Conservation (phyloP, 73 alveolate genomes). For the Paramecium biaurelia region DNA sequence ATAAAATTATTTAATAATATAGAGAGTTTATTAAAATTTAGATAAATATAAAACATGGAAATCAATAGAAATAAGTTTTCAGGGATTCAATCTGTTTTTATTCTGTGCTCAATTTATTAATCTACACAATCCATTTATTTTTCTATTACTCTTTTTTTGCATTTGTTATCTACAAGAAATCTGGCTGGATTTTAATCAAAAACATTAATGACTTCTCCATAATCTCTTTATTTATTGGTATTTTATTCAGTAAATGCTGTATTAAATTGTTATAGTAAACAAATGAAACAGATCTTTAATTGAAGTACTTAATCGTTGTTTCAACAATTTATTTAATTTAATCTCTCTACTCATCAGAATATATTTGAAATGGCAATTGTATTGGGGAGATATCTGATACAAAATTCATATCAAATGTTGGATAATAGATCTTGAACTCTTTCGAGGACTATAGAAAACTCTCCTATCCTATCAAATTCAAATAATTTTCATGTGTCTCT, state of each 20-base stretch:
- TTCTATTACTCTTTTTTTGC: not conserved
- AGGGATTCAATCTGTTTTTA: not conserved
- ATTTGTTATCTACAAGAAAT: not conserved
- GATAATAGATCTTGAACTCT: not conserved
- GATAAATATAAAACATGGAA: not conserved
- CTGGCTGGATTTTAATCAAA: not conserved
- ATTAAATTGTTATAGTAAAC: not conserved
- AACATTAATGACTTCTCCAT: not conserved
- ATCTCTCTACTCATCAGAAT: slow-evolving; percentile 1
- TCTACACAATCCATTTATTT: not conserved
- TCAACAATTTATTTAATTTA: not conserved
- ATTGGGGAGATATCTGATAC: not conserved
- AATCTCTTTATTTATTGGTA: not conserved
- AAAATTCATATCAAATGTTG: not conserved
- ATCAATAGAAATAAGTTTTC: not conserved
- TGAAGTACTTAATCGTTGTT: not conserved
- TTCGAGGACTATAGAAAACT: not conserved
- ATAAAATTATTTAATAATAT: not conserved
- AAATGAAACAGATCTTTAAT: not conserved
- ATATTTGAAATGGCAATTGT: not conserved
- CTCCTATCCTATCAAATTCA: not conserved
- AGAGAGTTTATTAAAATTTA: not conserved
- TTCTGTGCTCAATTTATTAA: not conserved
- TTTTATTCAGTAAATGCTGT: not conserved
- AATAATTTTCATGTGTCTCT: not conserved